Conservation (phyloP, 2,329 filamentous ascomycete genomes). For the Pseudopithomyces chartarum region DNA sequence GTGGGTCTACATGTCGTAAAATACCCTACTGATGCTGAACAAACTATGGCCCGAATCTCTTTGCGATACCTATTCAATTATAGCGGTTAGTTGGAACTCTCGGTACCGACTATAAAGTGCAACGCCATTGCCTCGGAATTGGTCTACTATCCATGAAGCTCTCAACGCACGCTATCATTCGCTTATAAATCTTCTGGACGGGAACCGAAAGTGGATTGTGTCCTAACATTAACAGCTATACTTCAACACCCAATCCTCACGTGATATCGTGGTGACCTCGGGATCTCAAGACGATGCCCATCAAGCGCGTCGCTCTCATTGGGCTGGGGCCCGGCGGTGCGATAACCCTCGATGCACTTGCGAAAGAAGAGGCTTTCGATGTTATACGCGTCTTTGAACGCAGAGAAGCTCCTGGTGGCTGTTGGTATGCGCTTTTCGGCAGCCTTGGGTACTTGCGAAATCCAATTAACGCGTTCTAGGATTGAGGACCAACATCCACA, state of each 20-base stretch:
- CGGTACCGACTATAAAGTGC: too few relatives aligned
- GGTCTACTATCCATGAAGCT: too few relatives aligned
- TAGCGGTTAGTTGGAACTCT: too few relatives aligned
- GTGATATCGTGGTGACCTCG: not conserved
- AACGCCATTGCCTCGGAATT: too few relatives aligned
- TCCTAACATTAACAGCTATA: not conserved
- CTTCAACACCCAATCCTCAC: not conserved
- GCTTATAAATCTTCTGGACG: too few relatives aligned
- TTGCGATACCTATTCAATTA: not conserved
- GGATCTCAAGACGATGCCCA: too few relatives aligned
- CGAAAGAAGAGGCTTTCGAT: constrained; percentile 63
- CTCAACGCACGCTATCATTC: too few relatives aligned
- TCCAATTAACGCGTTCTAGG: constrained; percentile 17
- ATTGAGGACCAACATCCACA: constrained; percentile 25
- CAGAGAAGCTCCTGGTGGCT: constrained; percentile 63
- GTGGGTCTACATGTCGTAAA: constrained; percentile 21
- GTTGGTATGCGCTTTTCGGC: constrained; percentile 56
- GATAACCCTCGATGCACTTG: constrained; percentile 64
- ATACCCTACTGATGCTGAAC: not conserved
- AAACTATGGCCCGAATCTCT: not conserved
- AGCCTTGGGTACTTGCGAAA: not conserved
- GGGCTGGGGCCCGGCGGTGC: constrained; percentile 65
- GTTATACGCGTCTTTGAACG: constrained; percentile 66
- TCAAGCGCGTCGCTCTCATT: constrained; percentile 60
- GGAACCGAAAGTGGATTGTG: too few relatives aligned